Conservation (phyloP, 106 monocot genomes). For the Dendrobium huoshanense region DNA sequence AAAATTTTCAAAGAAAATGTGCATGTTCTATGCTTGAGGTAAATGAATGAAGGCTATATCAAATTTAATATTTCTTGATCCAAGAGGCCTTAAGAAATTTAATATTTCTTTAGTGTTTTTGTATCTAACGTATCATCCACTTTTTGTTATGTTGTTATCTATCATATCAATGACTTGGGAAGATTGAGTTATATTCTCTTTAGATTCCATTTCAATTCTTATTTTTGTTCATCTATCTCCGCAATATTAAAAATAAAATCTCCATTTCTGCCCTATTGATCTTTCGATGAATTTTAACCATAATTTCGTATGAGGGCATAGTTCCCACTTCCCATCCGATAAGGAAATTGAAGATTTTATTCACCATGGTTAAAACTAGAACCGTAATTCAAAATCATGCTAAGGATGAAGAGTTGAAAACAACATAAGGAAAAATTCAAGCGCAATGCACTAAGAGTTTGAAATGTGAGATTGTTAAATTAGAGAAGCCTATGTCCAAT, state of each 20-base stretch:
- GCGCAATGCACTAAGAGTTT: no score
- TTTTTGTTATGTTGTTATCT: neutral
- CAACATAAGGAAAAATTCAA: no score
- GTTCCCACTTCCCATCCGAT: neutral
- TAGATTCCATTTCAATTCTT: neutral
- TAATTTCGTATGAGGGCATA: neutral
- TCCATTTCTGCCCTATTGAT: neutral
- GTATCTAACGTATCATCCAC: no score
- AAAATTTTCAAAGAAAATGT: neutral
- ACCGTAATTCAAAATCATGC: no score
- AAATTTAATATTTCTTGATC: neutral
- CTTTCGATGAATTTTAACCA: neutral
- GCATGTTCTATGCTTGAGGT: neutral
- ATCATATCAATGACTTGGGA: neutral
- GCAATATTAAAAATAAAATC: neutral
- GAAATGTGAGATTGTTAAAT: no score
- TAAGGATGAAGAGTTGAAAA: no score
- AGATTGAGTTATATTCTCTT: neutral
- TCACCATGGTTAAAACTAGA: no score
- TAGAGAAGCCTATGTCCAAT: no score
- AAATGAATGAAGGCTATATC: neutral
- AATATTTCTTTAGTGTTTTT: no score
- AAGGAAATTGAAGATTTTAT: neutral
- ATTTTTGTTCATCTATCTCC: neutral
- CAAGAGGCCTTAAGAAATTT: neutral